phyloP scores from a whole-genome alignment of 2,329 filamentous ascomycete genomes.

The Orbilia oligospora region DNA sequence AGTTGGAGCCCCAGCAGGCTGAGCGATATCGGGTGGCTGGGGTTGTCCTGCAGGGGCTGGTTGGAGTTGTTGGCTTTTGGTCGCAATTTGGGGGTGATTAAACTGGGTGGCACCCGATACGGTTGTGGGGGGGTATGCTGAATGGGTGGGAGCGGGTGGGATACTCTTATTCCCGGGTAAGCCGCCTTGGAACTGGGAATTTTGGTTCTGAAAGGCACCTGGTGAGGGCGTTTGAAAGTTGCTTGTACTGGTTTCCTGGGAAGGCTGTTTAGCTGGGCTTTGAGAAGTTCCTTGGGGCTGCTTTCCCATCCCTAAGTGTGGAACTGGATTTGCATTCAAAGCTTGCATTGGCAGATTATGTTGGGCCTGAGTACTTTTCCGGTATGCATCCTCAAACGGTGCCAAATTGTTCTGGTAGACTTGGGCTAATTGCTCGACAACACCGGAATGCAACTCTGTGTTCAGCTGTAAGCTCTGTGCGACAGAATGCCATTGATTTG shows the following conservation, averaged over 20 bases:
- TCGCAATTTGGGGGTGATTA: conserved; percentile 66
- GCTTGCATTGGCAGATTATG: conserved; percentile 50
- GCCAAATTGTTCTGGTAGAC: conserved; percentile 58
- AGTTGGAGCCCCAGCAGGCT: conserved; percentile 35
- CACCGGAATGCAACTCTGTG: conserved; percentile 76
- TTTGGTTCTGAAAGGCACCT: conserved; percentile 32
- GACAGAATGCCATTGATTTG: conserved; percentile 81
- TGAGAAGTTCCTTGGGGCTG: conserved; percentile 60
- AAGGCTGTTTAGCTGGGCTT: conserved; percentile 58
- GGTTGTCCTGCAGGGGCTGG: conserved; percentile 5
- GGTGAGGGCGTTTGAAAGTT: conserved; percentile 19
- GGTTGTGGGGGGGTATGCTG: conserved; percentile 30
- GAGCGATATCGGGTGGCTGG: conserved; percentile 36
- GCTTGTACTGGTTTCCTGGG: conserved; percentile 47
- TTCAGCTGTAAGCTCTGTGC: conserved; percentile 76
- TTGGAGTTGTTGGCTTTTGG: conserved; percentile 47
- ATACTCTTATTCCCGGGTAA: conserved; percentile 27
- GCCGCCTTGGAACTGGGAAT: conserved; percentile 25
- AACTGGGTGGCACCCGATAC: conserved; percentile 58
- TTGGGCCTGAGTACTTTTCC: conserved; percentile 62
- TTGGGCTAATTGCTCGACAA: conserved; percentile 74
- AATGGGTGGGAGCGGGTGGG: conserved; percentile 17
- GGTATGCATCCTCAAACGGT: conserved; percentile 61
- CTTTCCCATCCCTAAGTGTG: conserved; percentile 57
- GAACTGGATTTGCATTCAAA: conserved; percentile 57